Evolutionary conservation across 2,329 filamentous ascomycete genomes (phyloP).

Genomic region (Leptographium procerum): DNA sequence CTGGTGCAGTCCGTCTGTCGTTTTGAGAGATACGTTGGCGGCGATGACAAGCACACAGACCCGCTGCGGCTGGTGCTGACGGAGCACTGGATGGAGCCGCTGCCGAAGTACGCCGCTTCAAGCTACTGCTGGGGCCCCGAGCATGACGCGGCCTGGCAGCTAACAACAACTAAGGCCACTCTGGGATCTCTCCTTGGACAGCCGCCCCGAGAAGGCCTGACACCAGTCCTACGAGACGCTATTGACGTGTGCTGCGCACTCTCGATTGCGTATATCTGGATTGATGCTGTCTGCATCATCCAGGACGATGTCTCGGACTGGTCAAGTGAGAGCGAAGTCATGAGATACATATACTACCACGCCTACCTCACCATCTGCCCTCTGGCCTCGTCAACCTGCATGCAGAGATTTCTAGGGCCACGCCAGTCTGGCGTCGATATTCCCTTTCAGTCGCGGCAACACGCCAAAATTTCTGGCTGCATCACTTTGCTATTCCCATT

Average conservation of each 20-base stretch:
- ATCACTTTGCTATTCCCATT: background rate
- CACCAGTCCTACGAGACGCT: conserved; percentile 2
- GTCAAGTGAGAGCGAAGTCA: background rate
- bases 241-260: background rate
- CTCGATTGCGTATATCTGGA: background rate
- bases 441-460: background rate
- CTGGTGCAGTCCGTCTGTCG: too few relatives aligned
- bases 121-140: conserved; percentile 4
- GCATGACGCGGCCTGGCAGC: conserved; percentile 9
- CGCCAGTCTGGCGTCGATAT: background rate
- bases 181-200: background rate
- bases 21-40: background rate
- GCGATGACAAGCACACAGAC: conserved; percentile 5
- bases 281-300: conserved; percentile 22
- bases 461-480: background rate
- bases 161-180: background rate
- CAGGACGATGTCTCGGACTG: background rate
- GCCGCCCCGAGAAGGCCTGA: background rate
- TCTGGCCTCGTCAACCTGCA: background rate
- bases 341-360: conserved; percentile 2
- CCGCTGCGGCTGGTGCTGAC: background rate
- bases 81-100: background rate
- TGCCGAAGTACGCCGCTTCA: conserved; percentile 2
- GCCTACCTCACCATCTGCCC: background rate
- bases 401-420: background rate